Conservation (phyloP, 768 basidiomycete genomes). For the Agrocybe pediades region DNA sequence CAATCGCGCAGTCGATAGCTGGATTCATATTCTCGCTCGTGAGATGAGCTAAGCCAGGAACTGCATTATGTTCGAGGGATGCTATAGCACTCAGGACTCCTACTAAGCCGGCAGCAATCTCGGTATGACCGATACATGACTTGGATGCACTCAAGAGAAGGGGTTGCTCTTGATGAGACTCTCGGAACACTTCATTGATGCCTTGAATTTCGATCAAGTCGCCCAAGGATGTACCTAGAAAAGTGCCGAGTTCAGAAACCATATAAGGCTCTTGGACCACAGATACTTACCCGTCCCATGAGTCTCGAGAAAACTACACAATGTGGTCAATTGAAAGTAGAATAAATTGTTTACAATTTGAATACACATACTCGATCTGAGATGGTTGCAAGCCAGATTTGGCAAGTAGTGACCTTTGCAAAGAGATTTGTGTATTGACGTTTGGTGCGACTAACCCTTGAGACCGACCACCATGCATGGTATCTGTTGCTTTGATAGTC, state of each 20-base stretch:
- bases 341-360: neutral
- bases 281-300: slow-evolving; percentile 29
- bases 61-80: slow-evolving; percentile 19
- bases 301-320: slow-evolving; percentile 27
- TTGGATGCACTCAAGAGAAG: slow-evolving; percentile 30
- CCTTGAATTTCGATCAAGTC: slow-evolving; percentile 33
- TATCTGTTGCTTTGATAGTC: slow-evolving; percentile 25
- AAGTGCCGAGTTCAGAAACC: slow-evolving; percentile 2
- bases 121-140: slow-evolving; percentile 30
- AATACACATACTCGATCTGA: slow-evolving; percentile 27
- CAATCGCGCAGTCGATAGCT: slow-evolving; percentile 20
- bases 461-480: slow-evolving; percentile 29
- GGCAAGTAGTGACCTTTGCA: slow-evolving; percentile 24
- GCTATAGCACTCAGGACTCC: slow-evolving; percentile 25
- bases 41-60: slow-evolving; percentile 27
- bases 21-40: slow-evolving; percentile 24
- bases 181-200: slow-evolving; percentile 27
- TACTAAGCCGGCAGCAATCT: slow-evolving; percentile 26
- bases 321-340: neutral
- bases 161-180: slow-evolving; percentile 20
- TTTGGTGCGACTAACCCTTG: slow-evolving; percentile 33
- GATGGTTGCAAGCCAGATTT: slow-evolving; percentile 22
- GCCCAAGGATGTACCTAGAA: slow-evolving; percentile 33
- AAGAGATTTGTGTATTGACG: slow-evolving; percentile 21
- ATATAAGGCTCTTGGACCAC: neutral